phyloP scores from a whole-genome alignment of 129 eudicot species.

The Arctium lappa region DNA sequence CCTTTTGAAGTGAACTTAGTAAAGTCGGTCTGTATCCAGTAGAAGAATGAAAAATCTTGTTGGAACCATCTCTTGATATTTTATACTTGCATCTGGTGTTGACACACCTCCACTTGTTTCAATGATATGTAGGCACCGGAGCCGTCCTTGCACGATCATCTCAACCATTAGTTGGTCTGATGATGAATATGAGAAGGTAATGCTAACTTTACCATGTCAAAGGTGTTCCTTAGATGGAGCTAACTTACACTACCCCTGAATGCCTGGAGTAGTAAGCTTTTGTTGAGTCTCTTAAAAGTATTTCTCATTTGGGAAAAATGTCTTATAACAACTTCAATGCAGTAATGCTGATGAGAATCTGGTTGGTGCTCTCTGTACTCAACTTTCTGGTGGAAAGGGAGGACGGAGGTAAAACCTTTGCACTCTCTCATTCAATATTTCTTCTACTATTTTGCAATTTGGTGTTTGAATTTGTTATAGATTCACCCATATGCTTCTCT shows the following conservation, averaged over 20 bases:
- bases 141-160: slow-evolving; percentile 99
- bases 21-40: not conserved
- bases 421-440: not conserved
- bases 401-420: slow-evolving; percentile 47
- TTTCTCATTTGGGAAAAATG: not conserved
- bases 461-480: not conserved
- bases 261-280: slow-evolving; percentile 2
- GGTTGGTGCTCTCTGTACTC: slow-evolving; percentile 87
- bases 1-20: not conserved
- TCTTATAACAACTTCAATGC: slow-evolving; percentile 26
- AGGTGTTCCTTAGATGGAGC: not conserved
- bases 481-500: not conserved
- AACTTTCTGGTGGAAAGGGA: slow-evolving; percentile 52
- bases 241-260: not conserved
- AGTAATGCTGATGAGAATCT: slow-evolving; percentile 95
- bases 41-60: not conserved
- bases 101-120: slow-evolving; percentile 5
- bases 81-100: slow-evolving; percentile 1
- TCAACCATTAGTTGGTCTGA: slow-evolving; percentile 93
- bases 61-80: slow-evolving; percentile 8
- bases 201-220: not conserved
- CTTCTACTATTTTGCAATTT: not conserved
- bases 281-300: slow-evolving; percentile 5
- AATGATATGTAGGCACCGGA: slow-evolving; percentile 53
- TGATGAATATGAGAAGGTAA: slow-evolving; percentile 99